These are phyloP conservation scores for Auricularia sp. DNA, from an alignment of 768 basidiomycete species.

Conservation along the genomic window DNA sequence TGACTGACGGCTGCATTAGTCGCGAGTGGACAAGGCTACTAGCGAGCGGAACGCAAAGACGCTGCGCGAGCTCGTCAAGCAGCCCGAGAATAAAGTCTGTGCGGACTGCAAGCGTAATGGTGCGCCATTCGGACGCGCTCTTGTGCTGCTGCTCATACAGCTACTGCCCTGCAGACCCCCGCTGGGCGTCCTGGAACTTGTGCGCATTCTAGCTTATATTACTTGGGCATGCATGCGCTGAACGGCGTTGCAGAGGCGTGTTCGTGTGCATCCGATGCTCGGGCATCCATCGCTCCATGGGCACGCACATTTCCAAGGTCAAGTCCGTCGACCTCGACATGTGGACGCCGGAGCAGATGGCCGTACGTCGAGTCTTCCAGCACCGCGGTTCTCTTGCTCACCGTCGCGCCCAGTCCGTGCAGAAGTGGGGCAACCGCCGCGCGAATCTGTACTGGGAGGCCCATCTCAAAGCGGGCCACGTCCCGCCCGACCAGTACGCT, in stretches of 20 bases:
- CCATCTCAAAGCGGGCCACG: slow-evolving; percentile 82
- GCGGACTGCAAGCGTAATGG: slow-evolving; percentile 97
- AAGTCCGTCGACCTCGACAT: slow-evolving; percentile 96
- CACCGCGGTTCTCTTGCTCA: neutral
- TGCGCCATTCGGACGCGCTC: slow-evolving; percentile 24
- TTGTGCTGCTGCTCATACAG: neutral
- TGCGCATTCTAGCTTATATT: too few species aligned
- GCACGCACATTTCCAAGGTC: slow-evolving; percentile 94
- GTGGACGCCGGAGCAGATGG: slow-evolving; percentile 98
- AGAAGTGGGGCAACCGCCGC: slow-evolving; percentile 88
- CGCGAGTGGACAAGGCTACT: slow-evolving; percentile 58
- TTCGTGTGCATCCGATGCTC: slow-evolving; percentile 97
- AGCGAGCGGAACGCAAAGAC: slow-evolving; percentile 69
- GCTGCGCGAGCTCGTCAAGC: slow-evolving; percentile 79
- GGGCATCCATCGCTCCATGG: slow-evolving; percentile 95
- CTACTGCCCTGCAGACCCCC: slow-evolving; percentile 69
- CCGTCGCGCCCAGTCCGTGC: slow-evolving; percentile 45
- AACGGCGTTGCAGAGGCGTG: slow-evolving; percentile 49
- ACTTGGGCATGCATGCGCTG: too few species aligned
- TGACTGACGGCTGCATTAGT: too few species aligned
- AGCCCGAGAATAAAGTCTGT: slow-evolving; percentile 86
- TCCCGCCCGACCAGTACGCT: slow-evolving; percentile 89
- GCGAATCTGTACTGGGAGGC: slow-evolving; percentile 98
- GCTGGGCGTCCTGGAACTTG: slow-evolving; percentile 99
- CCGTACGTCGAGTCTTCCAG: slow-evolving; percentile 36